phyloP scores from a whole-genome alignment of 2,329 filamentous ascomycete genomes.

The Talaromyces sp. region DNA sequence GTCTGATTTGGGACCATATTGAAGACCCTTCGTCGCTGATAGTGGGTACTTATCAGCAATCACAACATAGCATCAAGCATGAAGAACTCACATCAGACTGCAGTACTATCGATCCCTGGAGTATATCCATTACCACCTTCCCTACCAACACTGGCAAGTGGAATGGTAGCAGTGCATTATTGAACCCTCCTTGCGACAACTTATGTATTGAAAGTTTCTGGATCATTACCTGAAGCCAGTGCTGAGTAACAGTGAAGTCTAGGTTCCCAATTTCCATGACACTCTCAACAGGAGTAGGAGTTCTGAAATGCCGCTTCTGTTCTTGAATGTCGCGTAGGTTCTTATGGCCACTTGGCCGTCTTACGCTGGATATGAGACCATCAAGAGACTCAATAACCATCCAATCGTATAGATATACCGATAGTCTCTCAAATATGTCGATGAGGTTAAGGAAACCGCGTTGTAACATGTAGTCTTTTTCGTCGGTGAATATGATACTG shows the following conservation, averaged over 20 bases:
- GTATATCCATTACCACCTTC: slow-evolving; percentile 63
- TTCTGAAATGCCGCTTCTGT: slow-evolving; percentile 22
- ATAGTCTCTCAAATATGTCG: slow-evolving; percentile 40
- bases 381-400: slow-evolving; percentile 34
- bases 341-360: slow-evolving; percentile 25
- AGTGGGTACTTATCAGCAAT: too few species aligned
- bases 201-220: slow-evolving; percentile 70
- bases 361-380: slow-evolving; percentile 28
- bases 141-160: slow-evolving; percentile 63
- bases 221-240: slow-evolving; percentile 68
- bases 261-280: slow-evolving; percentile 65
- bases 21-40: too few species aligned
- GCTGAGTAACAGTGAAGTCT: slow-evolving; percentile 66
- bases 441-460: slow-evolving; percentile 42
- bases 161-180: slow-evolving; percentile 59
- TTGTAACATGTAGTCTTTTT: slow-evolving; percentile 46
- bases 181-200: slow-evolving; percentile 59
- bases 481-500: slow-evolving; percentile 61
- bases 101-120: slow-evolving; percentile 70
- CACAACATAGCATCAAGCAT: too few species aligned
- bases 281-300: slow-evolving; percentile 54
- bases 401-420: slow-evolving; percentile 39
- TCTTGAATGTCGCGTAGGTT: neutral
- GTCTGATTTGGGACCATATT: too few species aligned
- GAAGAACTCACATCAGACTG: slow-evolving; percentile 65